Percentiles rank a stretch among this genome's conserved stretches.
phyloP scores from a whole-genome alignment of 257 asterid species.

The Solanum peruvianum region DNA sequence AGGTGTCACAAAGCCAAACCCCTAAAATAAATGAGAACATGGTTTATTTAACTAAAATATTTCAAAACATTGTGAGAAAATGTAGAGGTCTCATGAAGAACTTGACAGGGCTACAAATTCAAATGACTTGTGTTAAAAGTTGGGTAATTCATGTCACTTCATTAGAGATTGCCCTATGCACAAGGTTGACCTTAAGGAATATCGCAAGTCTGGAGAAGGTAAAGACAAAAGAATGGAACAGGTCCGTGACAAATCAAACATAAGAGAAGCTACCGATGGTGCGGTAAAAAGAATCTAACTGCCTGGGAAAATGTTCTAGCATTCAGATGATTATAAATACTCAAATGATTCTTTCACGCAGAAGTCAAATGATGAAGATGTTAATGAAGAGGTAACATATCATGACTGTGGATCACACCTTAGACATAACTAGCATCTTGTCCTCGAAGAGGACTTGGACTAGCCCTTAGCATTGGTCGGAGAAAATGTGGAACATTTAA shows the following conservation, averaged over 20 bases:
- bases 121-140: background rate
- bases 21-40: background rate
- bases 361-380: background rate
- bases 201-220: background rate
- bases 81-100: background rate
- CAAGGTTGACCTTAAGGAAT: background rate
- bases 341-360: no score
- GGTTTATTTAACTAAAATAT: background rate
- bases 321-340: background rate
- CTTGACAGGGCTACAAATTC: background rate
- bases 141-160: background rate
- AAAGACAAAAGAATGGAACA: background rate
- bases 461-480: no score
- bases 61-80: background rate
- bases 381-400: background rate
- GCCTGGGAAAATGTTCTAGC: rapidly evolving
- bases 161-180: background rate
- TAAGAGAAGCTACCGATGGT: background rate
- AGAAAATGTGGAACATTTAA: no score
- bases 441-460: no score
- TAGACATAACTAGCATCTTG: no score
- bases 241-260: background rate
- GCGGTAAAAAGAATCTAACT: background rate
- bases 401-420: no score
- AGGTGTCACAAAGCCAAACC: background rate